Conservation (phyloP, 129 eudicot species). For the Calendula officinalis region DNA sequence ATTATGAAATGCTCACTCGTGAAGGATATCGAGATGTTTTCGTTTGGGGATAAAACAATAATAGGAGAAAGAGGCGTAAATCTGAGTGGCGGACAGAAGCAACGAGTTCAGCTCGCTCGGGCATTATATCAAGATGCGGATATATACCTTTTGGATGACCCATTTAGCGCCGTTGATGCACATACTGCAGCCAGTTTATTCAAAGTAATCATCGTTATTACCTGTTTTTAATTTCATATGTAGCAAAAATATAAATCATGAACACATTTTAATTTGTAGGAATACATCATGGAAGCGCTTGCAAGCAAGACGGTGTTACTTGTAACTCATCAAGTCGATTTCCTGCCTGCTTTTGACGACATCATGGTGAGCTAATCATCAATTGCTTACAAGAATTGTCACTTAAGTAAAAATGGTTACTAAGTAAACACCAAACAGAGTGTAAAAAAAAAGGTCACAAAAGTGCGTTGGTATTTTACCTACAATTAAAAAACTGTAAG, state of each 20-base stretch:
- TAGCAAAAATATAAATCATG: neutral
- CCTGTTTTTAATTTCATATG: neutral
- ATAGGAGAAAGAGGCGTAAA: conserved; percentile 90
- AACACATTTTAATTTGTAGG: conserved; percentile 30
- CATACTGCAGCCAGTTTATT: conserved; percentile 73
- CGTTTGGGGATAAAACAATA: conserved; percentile 59
- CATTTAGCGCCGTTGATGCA: conserved; percentile 91
- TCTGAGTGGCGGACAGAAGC: conserved; percentile 90
- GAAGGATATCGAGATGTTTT: conserved; percentile 62
- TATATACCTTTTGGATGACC: conserved; percentile 77
- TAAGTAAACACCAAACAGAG: too few species aligned
- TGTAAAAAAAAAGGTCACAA: too few species aligned
- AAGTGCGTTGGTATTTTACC: too few species aligned
- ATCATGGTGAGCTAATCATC: conserved; percentile 42
- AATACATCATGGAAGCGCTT: conserved; percentile 66
- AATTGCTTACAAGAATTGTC: too few species aligned
- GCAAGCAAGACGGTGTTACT: conserved; percentile 64
- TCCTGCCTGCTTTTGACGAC: conserved; percentile 61
- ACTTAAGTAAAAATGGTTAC: too few species aligned
- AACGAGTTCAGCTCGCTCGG: conserved; percentile 82
- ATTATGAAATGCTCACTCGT: conserved; percentile 55
- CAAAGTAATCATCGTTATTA: conserved; percentile 39
- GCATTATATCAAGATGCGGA: conserved; percentile 80
- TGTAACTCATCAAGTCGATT: conserved; percentile 82
- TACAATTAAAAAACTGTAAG: too few species aligned